Percentiles rank a stretch among this genome's conserved stretches.
Conservation (phyloP, 2,329 filamentous ascomycete genomes). For the Penicillium fuscoglaucum region DNA sequence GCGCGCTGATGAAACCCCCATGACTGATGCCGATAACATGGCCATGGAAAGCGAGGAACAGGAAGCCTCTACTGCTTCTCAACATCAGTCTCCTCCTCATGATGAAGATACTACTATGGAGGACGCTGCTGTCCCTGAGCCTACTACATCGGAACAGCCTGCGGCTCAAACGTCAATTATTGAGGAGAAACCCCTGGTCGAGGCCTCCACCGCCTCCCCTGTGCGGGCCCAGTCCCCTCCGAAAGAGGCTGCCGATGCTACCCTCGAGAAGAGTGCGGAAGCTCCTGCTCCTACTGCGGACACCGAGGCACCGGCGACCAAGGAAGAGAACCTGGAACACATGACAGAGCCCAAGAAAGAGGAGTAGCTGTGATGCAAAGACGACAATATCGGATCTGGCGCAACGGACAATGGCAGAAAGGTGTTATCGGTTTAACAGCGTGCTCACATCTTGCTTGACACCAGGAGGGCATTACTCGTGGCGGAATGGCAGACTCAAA, state of each 20-base stretch:
- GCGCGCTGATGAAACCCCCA: constrained; percentile 35
- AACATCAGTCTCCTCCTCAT: constrained; percentile 29
- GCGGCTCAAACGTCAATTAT: constrained; percentile 17
- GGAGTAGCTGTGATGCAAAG: constrained; percentile 25
- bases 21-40: constrained; percentile 36
- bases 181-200: constrained; percentile 21
- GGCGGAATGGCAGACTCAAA: constrained; percentile 8
- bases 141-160: constrained; percentile 19
- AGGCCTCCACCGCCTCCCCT: constrained; percentile 21
- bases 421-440: constrained; percentile 38
- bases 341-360: constrained; percentile 35
- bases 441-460: constrained; percentile 22
- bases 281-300: constrained; percentile 14
- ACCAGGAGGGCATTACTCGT: constrained; percentile 11
- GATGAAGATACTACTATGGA: constrained; percentile 45
- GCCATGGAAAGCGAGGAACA: constrained; percentile 33
- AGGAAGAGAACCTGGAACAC: constrained; percentile 14
- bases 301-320: constrained; percentile 16
- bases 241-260: constrained; percentile 22
- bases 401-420: constrained; percentile 38
- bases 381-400: constrained; percentile 35
- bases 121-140: constrained; percentile 30
- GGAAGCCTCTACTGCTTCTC: constrained; percentile 33
- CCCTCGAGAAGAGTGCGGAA: constrained; percentile 9
- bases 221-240: constrained; percentile 21